These are phyloP conservation scores for Xeromyces bisporus DNA, from an alignment of 495 filamentous ascomycete genomes.

Conservation along the genomic window DNA sequence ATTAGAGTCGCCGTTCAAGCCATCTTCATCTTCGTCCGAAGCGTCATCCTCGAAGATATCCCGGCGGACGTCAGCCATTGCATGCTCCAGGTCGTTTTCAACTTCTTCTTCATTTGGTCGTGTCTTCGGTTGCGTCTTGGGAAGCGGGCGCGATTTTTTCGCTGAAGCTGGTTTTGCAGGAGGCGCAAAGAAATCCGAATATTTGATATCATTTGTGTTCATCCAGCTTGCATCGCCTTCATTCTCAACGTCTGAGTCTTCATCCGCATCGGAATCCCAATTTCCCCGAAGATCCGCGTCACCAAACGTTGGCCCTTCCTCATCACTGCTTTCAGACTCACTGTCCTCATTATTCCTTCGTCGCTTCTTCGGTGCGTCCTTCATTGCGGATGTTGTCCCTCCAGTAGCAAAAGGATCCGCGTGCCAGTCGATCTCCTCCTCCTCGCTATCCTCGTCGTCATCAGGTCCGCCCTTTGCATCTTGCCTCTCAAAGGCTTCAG, in stretches of 20 bases:
- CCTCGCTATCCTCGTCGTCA: slow-evolving; percentile 47
- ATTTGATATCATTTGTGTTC: slow-evolving; percentile 78
- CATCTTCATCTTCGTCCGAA: slow-evolving; percentile 32
- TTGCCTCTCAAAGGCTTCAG: slow-evolving; percentile 68
- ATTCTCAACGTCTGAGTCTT: slow-evolving; percentile 27
- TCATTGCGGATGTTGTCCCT: slow-evolving; percentile 6
- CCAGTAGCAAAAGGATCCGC: slow-evolving; percentile 39
- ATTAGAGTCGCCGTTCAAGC: slow-evolving; percentile 19
- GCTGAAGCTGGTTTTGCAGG: slow-evolving; percentile 53
- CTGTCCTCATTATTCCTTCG: slow-evolving; percentile 20
- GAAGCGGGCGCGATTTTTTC: slow-evolving; percentile 26
- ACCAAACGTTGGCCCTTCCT: slow-evolving; percentile 63
- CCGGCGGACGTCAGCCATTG: slow-evolving; percentile 78
- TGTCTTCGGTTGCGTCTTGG: slow-evolving; percentile 37
- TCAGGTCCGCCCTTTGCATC: slow-evolving; percentile 53
- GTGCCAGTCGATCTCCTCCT: slow-evolving; percentile 78
- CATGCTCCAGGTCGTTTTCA: slow-evolving; percentile 57
- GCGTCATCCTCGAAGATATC: slow-evolving; percentile 80
- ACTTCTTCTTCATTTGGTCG: slow-evolving; percentile 25
- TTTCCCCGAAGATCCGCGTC: slow-evolving; percentile 45
- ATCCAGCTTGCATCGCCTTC: slow-evolving; percentile 31
- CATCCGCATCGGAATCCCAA: slow-evolving; percentile 37
- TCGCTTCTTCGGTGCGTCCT: slow-evolving; percentile 5
- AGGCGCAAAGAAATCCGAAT: slow-evolving; percentile 80
- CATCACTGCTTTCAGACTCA: slow-evolving; percentile 45